Evolutionary conservation across 495 filamentous ascomycete species (phyloP).

Genomic region (Daldinia childiae): DNA sequence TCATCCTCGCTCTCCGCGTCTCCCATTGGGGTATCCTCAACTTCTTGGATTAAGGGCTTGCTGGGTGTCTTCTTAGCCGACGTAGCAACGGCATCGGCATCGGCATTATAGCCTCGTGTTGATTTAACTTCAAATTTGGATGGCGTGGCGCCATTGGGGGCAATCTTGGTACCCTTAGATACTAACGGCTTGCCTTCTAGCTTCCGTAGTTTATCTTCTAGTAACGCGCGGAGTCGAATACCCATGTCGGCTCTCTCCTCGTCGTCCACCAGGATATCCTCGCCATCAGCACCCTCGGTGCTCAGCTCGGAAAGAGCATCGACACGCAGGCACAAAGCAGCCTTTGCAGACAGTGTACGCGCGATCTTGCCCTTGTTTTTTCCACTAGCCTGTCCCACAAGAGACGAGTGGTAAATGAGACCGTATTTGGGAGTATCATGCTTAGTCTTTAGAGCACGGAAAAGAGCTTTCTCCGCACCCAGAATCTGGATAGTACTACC

Average conservation of each 20-base stretch:
- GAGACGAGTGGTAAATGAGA: conserved; percentile 96
- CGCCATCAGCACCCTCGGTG: conserved; percentile 61
- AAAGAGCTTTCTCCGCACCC: conserved; percentile 97
- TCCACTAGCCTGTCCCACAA: conserved; percentile 95
- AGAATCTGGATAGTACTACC: conserved; percentile 97
- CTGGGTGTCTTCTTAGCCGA: conserved; percentile 71
- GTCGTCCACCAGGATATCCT: conserved; percentile 77
- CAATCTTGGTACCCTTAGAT: conserved; percentile 77
- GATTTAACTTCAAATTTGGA: conserved; percentile 93
- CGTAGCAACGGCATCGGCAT: conserved; percentile 84
- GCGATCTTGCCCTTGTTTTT: conserved; percentile 99
- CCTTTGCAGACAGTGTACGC: conserved; percentile 91
- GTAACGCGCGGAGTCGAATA: conserved; percentile 73
- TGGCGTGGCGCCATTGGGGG: conserved; percentile 72
- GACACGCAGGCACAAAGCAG: conserved; percentile 89
- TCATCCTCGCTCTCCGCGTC: conserved; percentile 47
- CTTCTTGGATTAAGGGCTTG: conserved; percentile 63
- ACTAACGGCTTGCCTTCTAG: conserved; percentile 93
- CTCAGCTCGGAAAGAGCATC: conserved; percentile 88
- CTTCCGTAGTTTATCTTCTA: conserved; percentile 84
- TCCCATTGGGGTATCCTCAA: conserved; percentile 61
- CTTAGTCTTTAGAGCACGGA: conserved; percentile 98
- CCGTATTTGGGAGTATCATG: conserved; percentile 99
- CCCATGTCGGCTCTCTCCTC: conserved; percentile 85
- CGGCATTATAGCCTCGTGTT: conserved; percentile 93